phyloP scores from a whole-genome alignment of 352 stramenopile genomes.

The Globisporangium spinosum region DNA sequence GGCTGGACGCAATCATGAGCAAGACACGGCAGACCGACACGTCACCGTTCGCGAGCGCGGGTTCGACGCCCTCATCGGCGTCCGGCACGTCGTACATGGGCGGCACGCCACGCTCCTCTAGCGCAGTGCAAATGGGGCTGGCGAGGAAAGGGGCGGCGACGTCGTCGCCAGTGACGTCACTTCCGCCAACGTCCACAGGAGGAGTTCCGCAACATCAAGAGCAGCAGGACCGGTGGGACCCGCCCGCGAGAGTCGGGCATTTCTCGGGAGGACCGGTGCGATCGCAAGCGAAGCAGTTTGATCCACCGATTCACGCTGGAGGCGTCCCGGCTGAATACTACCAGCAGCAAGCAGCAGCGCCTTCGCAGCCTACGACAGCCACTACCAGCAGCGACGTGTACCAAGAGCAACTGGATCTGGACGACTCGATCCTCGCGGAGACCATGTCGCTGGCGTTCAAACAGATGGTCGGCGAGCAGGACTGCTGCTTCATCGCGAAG shows the following conservation, averaged over 20 bases:
- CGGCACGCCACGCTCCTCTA: background rate
- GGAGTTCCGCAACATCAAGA: slow-evolving; percentile 9
- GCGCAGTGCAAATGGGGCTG: background rate
- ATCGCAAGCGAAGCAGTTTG: background rate
- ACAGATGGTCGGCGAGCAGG: slow-evolving; percentile 47
- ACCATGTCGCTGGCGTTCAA: slow-evolving; percentile 52
- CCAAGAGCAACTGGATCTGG: slow-evolving; percentile 30
- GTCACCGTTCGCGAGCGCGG: slow-evolving; percentile 10
- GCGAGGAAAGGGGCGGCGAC: background rate
- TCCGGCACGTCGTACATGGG: background rate
- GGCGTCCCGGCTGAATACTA: slow-evolving; percentile 4
- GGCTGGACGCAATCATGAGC: slow-evolving; percentile 74
- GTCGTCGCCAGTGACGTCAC: background rate
- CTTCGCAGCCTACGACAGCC: background rate
- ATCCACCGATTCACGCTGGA: background rate
- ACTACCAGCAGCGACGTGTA: background rate
- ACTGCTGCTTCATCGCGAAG: slow-evolving; percentile 74
- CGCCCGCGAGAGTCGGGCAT: background rate
- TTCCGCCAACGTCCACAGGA: background rate
- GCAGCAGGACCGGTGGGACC: slow-evolving; percentile 12
- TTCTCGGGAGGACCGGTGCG: background rate
- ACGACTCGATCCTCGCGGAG: slow-evolving; percentile 37
- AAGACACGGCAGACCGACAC: slow-evolving; percentile 35
- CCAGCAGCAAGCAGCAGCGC: background rate
- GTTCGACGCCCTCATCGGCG: slow-evolving; percentile 16